Evolutionary conservation across 148 eudicot genomes (phyloP).

Genomic region (Heliamphora exappendiculata): DNA sequence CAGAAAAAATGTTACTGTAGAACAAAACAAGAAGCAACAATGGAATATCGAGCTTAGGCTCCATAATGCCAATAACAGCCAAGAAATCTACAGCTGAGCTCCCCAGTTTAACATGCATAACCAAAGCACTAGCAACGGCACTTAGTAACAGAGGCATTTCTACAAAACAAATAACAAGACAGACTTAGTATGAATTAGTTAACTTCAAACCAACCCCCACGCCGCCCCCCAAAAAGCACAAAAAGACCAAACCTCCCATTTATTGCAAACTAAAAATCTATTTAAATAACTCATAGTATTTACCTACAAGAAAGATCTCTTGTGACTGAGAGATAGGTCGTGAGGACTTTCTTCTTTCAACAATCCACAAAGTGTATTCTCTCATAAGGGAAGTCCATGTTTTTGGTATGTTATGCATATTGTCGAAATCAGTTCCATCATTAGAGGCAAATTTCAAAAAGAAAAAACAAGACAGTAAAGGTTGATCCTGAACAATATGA

Average conservation of each 20-base stretch:
- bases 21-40: conserved; percentile 56
- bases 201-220: not conserved
- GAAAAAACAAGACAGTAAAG: conserved; percentile 32
- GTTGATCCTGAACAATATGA: conserved; percentile 54
- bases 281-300: not conserved
- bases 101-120: conserved; percentile 47
- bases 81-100: conserved; percentile 54
- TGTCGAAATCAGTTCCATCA: conserved; percentile 18
- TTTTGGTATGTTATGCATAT: conserved; percentile 30
- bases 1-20: conserved; percentile 47
- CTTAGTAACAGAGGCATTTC: conserved; percentile 67
- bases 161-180: conserved; percentile 22
- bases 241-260: not conserved
- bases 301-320: conserved; percentile 55
- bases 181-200: not conserved
- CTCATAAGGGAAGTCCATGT: conserved; percentile 48
- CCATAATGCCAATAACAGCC: conserved; percentile 50
- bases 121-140: conserved; percentile 53
- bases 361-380: conserved; percentile 35
- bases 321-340: conserved; percentile 30
- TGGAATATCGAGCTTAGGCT: conserved; percentile 70
- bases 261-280: conserved; percentile 13
- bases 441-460: conserved; percentile 30
- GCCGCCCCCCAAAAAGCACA: not conserved
- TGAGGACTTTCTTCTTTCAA: conserved; percentile 40